Percentiles rank a stretch among this genome's conserved stretches.
phyloP scores from a whole-genome alignment of 2,329 filamentous ascomycete species.

The Stagonosporopsis tanaceti region DNA sequence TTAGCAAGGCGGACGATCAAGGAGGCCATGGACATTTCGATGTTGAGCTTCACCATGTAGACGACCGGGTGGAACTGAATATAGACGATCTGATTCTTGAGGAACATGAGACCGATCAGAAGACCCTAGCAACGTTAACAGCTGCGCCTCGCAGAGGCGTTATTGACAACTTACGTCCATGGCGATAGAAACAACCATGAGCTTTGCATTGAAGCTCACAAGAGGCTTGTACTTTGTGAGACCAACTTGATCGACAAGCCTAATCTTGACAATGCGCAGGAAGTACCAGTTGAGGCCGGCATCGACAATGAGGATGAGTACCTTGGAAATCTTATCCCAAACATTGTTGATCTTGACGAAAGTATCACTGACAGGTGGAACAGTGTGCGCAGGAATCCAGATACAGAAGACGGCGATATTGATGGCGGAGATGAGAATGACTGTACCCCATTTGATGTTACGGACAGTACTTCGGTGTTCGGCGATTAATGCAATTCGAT shows the following conservation, averaged over 20 bases:
- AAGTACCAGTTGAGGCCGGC: conserved; percentile 63
- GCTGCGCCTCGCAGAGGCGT: background rate
- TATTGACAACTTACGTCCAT: conserved; percentile 49
- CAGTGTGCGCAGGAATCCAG: conserved; percentile 60
- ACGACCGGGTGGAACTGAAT: conserved; percentile 54
- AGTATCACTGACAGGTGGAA: conserved; percentile 39
- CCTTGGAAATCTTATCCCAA: conserved; percentile 64
- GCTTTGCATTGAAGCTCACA: conserved; percentile 52
- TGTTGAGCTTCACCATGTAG: conserved; percentile 56
- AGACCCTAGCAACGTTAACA: conserved; percentile 30
- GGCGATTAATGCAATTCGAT: conserved; percentile 60
- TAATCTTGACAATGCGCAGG: conserved; percentile 51
- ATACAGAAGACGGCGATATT: conserved; percentile 64
- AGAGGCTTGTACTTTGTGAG: conserved; percentile 53
- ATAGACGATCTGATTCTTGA: conserved; percentile 49
- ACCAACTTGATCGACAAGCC: conserved; percentile 50
- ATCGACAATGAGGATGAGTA: conserved; percentile 61
- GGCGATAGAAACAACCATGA: conserved; percentile 51
- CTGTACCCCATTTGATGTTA: conserved; percentile 58
- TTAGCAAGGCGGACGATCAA: conserved; percentile 50
- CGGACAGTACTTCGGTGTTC: conserved; percentile 50
- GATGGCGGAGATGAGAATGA: conserved; percentile 56
- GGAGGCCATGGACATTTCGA: conserved; percentile 56
- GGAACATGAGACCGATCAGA: conserved; percentile 52
- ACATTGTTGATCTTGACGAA: conserved; percentile 59